Percentiles rank a stretch among this genome's conserved stretches.
Evolutionary conservation across 2,329 filamentous ascomycete species (phyloP).

Genomic region (Diaporthe citrichinensis): DNA sequence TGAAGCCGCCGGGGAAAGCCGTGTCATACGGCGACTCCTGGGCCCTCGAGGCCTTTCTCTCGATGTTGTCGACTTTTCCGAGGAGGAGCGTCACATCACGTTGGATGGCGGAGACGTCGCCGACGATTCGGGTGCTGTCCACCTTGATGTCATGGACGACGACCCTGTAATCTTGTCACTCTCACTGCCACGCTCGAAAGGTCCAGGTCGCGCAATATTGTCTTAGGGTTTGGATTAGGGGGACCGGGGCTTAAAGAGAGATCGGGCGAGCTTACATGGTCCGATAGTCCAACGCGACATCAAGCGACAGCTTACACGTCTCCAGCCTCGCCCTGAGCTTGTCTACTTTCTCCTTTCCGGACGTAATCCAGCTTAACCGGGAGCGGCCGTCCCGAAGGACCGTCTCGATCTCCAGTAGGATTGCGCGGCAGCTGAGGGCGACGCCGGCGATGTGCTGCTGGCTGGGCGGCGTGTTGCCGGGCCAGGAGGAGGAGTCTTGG

Average conservation of each 20-base stretch:
- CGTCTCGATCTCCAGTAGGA: neutral
- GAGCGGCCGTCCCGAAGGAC: neutral
- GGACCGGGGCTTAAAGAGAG: no score
- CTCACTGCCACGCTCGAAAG: no score
- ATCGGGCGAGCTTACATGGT: no score
- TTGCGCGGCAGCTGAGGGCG: neutral
- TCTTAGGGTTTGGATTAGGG: no score
- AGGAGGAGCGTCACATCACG: conserved; percentile 2
- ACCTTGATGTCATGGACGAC: conserved; percentile 19
- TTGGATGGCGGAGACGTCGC: neutral
- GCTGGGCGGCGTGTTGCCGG: neutral
- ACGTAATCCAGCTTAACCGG: neutral
- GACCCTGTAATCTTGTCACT: no score
- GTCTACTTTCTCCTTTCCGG: neutral
- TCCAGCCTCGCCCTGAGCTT: conserved; percentile 17
- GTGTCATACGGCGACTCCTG: neutral
- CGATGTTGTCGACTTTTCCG: conserved; percentile 1
- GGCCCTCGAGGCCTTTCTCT: neutral
- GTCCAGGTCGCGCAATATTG: no score
- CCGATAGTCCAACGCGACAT: conserved; percentile 17
- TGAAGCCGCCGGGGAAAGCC: neutral
- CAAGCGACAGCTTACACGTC: neutral
- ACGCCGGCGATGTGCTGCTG: conserved; percentile 12
- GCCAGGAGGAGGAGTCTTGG: neutral
- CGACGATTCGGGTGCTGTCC: conserved; percentile 1